Percentiles rank a stretch among this genome's conserved stretches.
Evolutionary conservation across 2,329 filamentous ascomycete species (phyloP).

Genomic region (Zymoseptoria pseudotritici): DNA sequence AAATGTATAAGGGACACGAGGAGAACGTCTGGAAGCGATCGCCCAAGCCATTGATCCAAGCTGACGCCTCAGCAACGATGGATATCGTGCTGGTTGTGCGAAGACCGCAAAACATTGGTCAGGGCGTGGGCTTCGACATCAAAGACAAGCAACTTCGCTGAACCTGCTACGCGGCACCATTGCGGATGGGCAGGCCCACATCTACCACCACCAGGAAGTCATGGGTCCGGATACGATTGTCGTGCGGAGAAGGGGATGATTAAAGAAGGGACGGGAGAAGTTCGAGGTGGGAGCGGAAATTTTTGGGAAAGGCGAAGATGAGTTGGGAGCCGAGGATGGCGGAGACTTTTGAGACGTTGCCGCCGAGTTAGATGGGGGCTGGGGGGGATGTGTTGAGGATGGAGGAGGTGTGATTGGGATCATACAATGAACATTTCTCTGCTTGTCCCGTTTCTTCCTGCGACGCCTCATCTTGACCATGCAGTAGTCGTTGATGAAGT

Average conservation of each 20-base stretch:
- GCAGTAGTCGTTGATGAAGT: no score
- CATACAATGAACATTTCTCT: no score
- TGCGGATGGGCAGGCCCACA: constrained; percentile 30
- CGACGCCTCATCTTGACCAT: no score
- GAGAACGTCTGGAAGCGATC: neutral
- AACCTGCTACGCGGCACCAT: no score
- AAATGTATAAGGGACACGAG: neutral
- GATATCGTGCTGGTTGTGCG: no score
- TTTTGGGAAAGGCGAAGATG: constrained; percentile 47
- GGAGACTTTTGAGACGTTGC: constrained; percentile 38
- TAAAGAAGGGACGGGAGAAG: constrained; percentile 36
- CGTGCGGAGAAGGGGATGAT: constrained; percentile 46
- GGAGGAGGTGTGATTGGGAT: no score
- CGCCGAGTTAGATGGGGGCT: constrained; percentile 30
- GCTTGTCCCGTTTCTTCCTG: no score
- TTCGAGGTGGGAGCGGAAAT: constrained; percentile 49
- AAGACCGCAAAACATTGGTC: no score
- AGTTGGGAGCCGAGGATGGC: constrained; percentile 48
- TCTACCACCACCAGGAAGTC: constrained; percentile 50
- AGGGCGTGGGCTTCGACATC: no score
- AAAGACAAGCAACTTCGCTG: no score
- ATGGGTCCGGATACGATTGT: constrained; percentile 46
- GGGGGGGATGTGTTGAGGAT: neutral
- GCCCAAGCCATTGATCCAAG: no score
- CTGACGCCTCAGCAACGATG: no score